These are phyloP conservation scores for Gigaspora rosea DNA, from an alignment of 192 early-diverging fungal genomes.

Conservation along the genomic window DNA sequence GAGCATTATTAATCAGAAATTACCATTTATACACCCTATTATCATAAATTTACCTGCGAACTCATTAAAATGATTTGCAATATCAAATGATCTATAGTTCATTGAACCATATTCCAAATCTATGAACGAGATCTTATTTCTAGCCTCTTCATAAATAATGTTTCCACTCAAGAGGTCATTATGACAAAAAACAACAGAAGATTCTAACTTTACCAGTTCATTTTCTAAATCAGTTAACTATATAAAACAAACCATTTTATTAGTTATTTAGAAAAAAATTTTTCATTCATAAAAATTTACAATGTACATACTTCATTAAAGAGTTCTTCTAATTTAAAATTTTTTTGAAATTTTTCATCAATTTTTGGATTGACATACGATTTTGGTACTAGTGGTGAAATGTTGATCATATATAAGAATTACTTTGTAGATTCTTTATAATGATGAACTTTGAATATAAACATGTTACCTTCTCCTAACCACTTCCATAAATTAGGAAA, in stretches of 20 bases:
- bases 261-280: neutral
- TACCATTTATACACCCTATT: neutral
- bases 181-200: conserved; percentile 89
- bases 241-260: neutral
- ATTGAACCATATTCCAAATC: conserved; percentile 93
- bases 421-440: neutral
- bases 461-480: conserved; percentile 60
- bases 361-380: conserved; percentile 55
- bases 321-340: conserved; percentile 49
- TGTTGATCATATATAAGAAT: neutral
- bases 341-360: conserved; percentile 59
- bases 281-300: neutral
- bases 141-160: conserved; percentile 71
- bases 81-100: conserved; percentile 88
- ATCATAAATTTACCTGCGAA: conserved; percentile 60
- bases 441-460: neutral
- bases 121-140: conserved; percentile 75
- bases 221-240: conserved; percentile 57
- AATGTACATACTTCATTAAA: conserved; percentile 43
- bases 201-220: conserved; percentile 58
- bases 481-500: conserved; percentile 75
- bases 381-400: conserved; percentile 53
- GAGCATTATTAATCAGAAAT: neutral
- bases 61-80: conserved; percentile 96
- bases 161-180: conserved; percentile 92